Base-by-base conservation (phyloP, 345 rosid species). In the Populus euphratica region DNA sequence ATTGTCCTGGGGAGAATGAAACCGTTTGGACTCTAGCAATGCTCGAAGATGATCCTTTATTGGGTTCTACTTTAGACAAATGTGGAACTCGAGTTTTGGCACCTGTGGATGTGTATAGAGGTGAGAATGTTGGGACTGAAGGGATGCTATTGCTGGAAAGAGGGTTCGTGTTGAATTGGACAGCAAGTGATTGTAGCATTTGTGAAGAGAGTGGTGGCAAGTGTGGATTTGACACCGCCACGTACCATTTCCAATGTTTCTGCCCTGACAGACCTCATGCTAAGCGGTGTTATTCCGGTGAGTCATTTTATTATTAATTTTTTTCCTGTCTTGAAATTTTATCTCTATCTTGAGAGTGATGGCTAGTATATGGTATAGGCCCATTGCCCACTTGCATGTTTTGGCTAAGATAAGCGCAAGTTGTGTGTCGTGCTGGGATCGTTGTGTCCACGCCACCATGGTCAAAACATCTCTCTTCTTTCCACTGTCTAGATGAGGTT, bases 261-360 rank as follows among this genome's bases (percentile, higher is more conserved):
- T 90, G 91, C 82, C 87, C 89, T 0, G 91, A 90, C 27, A 68
- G 91, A 33, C 86, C 91, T 50, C 91, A 86, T 72, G 69, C 80
- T 64, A 4, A 21, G 81, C 33, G 7, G 0, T 90, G 93, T 39
- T 0, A 0, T 16, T 21, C 82, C 23, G 84, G 88, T 85, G 75
- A 61, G 78, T 68, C 6, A 8, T 18, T 63, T 23, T 8, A 10
- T 29, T 23, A 33, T 33, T 33, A 33, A 33, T 18, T 35, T 25
- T 70, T 64, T 23, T n/a, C 59, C 13, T 1, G 23, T 68, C 43
- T 20, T 2, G 10, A 33, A 35, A 33, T 50, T 59, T 61, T 61
- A 14, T 47, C 5, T 2, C 16, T 47, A 13, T 4, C 18, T 47
- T 14, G 50, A 47, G 11, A 47, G 17, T 47, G 50, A 4, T 47